phyloP scores from a whole-genome alignment of 2,329 filamentous ascomycete genomes.

The Cucurbitaria berberidis region DNA sequence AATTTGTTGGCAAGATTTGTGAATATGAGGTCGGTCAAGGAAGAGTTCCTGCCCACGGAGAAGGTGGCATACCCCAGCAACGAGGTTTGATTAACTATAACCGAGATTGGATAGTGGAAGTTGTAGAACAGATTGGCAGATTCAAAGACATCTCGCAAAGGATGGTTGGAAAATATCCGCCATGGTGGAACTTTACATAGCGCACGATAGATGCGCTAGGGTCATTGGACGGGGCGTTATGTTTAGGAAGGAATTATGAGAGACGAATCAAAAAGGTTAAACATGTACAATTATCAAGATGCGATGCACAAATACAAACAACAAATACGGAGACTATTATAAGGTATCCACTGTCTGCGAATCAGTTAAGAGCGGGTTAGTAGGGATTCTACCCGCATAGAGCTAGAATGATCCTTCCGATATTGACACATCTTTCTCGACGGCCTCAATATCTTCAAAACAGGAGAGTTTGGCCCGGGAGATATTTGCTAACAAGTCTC shows the following conservation, averaged over 20 bases:
- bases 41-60: slow-evolving; percentile 58
- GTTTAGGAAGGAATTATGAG: not conserved
- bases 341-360: no score
- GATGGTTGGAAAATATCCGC: not conserved
- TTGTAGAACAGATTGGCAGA: not conserved
- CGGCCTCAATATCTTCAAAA: no score
- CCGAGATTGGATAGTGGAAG: not conserved
- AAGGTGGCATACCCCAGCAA: slow-evolving; percentile 62
- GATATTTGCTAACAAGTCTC: no score
- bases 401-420: no score
- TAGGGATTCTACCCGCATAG: no score
- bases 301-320: no score
- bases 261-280: not conserved
- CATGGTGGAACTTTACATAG: no score
- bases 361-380: no score
- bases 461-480: no score
- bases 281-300: not conserved
- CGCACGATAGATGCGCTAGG: not conserved
- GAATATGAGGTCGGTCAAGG: slow-evolving; percentile 63
- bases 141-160: not conserved
- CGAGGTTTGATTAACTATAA: slow-evolving; percentile 38
- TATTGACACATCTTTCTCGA: no score
- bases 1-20: slow-evolving; percentile 61
- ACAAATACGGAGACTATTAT: no score
- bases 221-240: not conserved